Conservation (phyloP, 305 asterid genomes). For the Fraxinus albicans region DNA sequence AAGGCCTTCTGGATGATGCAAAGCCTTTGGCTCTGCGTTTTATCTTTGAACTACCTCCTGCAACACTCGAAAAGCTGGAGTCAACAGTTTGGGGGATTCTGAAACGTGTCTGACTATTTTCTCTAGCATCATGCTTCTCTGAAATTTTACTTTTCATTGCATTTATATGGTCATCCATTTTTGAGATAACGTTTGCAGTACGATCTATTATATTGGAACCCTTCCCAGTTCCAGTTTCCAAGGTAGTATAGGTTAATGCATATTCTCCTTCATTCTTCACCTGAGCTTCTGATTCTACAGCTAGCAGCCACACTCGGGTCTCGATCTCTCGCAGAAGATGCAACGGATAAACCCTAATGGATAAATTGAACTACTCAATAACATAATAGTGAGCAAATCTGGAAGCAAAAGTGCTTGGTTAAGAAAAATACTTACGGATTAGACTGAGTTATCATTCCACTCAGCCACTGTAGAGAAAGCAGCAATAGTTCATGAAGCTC, state of each 20-base stretch:
- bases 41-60: constrained; percentile 52
- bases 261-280: constrained; percentile 75
- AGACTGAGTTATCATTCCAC: constrained; percentile 83
- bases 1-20: constrained; percentile 68
- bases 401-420: constrained; percentile 18
- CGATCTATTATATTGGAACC: constrained; percentile 71
- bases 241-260: constrained; percentile 39
- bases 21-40: constrained; percentile 85
- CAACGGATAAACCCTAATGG: constrained; percentile 76
- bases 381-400: constrained; percentile 21
- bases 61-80: constrained; percentile 39
- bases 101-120: constrained; percentile 57
- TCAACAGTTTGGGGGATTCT: constrained; percentile 53
- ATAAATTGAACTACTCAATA: constrained; percentile 21
- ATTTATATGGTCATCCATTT: constrained; percentile 80
- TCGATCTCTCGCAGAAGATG: constrained; percentile 93
- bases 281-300: constrained; percentile 93
- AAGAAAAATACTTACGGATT: constrained; percentile 60
- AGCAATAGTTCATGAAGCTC: constrained; percentile 92
- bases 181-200: constrained; percentile 66
- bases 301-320: constrained; percentile 98
- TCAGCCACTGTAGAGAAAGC: constrained; percentile 92
- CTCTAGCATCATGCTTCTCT: constrained; percentile 67
- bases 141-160: constrained; percentile 45
- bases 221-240: constrained; percentile 68